Conservation (phyloP, 129 eudicot genomes). For the Pseudognaphalium luteoalbum region DNA sequence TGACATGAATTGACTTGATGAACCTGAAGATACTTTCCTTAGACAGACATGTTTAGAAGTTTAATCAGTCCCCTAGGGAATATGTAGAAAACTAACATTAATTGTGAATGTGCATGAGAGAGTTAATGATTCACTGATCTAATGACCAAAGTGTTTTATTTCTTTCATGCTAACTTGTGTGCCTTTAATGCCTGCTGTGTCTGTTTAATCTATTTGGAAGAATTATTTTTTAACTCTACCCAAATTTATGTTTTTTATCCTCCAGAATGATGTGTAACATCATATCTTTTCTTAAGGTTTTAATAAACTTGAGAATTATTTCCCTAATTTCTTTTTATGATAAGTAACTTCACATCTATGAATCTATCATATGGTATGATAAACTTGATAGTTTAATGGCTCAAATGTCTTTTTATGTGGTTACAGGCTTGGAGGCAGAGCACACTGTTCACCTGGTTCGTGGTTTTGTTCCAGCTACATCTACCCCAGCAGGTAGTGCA, state of each 20-base stretch:
- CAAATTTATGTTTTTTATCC: neutral
- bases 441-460: conserved; percentile 76
- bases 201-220: conserved; percentile 17
- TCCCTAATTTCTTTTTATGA: neutral
- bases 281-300: neutral
- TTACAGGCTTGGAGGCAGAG: conserved; percentile 69
- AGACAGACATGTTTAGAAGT: neutral
- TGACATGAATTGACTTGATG: conserved; percentile 13
- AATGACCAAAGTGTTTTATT: conserved; percentile 15
- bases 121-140: neutral
- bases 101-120: neutral
- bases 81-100: neutral
- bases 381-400: neutral
- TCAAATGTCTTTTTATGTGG: conserved; percentile 22
- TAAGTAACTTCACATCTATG: neutral
- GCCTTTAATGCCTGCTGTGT: neutral
- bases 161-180: conserved; percentile 17
- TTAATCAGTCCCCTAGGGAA: conserved; percentile 1
- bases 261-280: neutral
- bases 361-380: neutral
- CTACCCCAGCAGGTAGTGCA: conserved; percentile 39
- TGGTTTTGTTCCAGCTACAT: conserved; percentile 61
- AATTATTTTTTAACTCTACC: neutral
- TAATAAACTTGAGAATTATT: neutral
- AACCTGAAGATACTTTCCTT: conserved; percentile 6